Conservation (phyloP, 192 early-diverging fungal genomes). For the Powellomyces hirtus region DNA sequence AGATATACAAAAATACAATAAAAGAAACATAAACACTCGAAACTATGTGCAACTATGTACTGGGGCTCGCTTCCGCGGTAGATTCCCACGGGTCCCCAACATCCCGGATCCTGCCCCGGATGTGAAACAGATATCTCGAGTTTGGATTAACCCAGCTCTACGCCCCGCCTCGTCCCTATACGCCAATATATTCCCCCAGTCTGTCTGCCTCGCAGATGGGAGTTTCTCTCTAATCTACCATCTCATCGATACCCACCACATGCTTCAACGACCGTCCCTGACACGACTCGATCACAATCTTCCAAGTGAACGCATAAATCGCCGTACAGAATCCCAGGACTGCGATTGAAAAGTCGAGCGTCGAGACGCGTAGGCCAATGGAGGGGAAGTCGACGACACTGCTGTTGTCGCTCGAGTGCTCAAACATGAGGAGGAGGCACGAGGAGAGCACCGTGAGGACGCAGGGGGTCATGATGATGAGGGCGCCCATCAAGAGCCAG, state of each 20-base stretch:
- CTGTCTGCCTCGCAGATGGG: too few species aligned
- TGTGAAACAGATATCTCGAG: too few species aligned
- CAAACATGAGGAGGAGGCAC: conserved; percentile 24
- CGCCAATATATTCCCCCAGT: too few species aligned
- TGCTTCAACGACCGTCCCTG: conserved; percentile 9
- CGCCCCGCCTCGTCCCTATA: too few species aligned
- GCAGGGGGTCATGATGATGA: conserved; percentile 35
- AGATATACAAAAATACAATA: too few species aligned
- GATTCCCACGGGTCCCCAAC: too few species aligned
- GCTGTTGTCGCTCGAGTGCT: conserved; percentile 28
- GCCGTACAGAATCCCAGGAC: conserved; percentile 36
- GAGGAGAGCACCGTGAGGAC: conserved; percentile 31
- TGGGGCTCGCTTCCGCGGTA: too few species aligned
- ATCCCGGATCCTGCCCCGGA: too few species aligned
- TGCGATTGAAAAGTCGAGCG: conserved; percentile 24
- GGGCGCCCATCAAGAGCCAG: conserved; percentile 31
- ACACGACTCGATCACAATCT: conserved; percentile 38
- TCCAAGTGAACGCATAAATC: conserved; percentile 26
- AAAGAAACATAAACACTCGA: too few species aligned
- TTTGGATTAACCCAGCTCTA: too few species aligned
- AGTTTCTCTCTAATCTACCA: neutral
- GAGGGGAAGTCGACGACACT: conserved; percentile 15
- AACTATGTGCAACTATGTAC: too few species aligned
- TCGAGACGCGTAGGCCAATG: conserved; percentile 16
- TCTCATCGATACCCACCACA: conserved; percentile 7